Percentiles rank a stretch among this genome's conserved stretches.
These are phyloP conservation scores for Parathielavia hyrcaniae DNA, from an alignment of 495 filamentous ascomycete species.

Conservation along the genomic window DNA sequence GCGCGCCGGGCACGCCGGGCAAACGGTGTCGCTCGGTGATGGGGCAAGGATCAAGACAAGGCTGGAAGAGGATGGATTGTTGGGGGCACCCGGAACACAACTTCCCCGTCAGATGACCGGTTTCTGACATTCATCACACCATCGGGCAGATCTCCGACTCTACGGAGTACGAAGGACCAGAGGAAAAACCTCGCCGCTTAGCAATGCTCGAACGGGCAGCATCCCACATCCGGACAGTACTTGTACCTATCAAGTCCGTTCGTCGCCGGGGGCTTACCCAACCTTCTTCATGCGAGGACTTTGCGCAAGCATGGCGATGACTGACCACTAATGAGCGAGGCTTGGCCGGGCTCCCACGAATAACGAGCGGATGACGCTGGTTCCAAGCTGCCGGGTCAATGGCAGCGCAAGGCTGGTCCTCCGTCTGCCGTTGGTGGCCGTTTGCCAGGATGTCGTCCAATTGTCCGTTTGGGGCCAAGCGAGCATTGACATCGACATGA, in stretches of 20 bases:
- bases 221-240: neutral
- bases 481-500: slow-evolving; percentile 4
- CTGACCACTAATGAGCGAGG: neutral
- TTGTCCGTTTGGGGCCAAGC: neutral
- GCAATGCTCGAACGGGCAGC: neutral
- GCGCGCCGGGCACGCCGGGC: neutral
- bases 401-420: neutral
- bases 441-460: neutral
- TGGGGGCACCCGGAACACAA: neutral
- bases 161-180: neutral
- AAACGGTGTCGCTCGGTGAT: slow-evolving; percentile 1
- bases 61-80: neutral
- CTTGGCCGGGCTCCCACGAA: neutral
- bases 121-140: neutral
- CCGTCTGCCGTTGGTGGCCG: neutral
- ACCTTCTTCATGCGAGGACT: slow-evolving; percentile 6
- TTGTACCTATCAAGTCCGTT: neutral
- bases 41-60: neutral
- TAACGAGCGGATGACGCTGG: slow-evolving; percentile 11
- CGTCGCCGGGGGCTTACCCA: neutral
- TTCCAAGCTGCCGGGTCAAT: slow-evolving; percentile 22
- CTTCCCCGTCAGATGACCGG: slow-evolving; percentile 7
- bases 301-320: neutral
- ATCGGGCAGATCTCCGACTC: neutral
- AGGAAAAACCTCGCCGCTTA: slow-evolving; percentile 1